Evolutionary conservation across 148 eudicot genomes (phyloP), one percentile per base, ranked within the genome.

Genomic region (Rhododendron mucronatum): DNA sequence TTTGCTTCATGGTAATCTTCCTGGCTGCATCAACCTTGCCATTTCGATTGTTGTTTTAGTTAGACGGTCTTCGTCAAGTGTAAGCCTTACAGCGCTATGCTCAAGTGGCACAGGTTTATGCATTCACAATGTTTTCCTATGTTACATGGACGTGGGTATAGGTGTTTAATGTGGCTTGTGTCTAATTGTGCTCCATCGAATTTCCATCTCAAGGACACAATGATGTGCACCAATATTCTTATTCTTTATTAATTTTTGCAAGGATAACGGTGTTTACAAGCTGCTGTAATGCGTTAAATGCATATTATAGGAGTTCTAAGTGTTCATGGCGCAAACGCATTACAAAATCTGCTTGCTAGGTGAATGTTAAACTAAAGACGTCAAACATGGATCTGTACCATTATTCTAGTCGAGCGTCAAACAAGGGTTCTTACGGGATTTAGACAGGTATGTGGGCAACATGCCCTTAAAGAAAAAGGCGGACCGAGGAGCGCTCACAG

Each of bases 1-100:
- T 82, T 71, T 80, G 73, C 84, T 82, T 87, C 95, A 93, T 86
- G 96, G 98, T 96, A 93, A 85, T 69, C 55, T 81, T 82, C 33
- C 51, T 59, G n/a, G 20, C 9, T 35, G 21, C 37, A 23, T 41
- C 50, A 82, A 26, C 79, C 86, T 59, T 85, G 51, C 61, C 21
- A 28, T 10, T 7, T 48, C 21, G 15, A 28, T 83, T 35, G 23
- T 47, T 47, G 55, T 80, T 39, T 59, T 59, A 61, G 47, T 14
- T 85, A 37, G 37, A 35, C 50, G 3, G 20, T 53, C 39, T n/a
- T 85, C 3, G 7, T 26, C 37, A 21, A 37, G 55, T 7, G 57
- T 53, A 21, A 57, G 21, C 6, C 23, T 74, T 76, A 21, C 15
- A n/a, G 35, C 1, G 26, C 15, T 77, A 21, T 50, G 47, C 86